Base-by-base conservation (phyloP, 805 yeast genomes). In the Candida pseudofarinosa region DNA sequence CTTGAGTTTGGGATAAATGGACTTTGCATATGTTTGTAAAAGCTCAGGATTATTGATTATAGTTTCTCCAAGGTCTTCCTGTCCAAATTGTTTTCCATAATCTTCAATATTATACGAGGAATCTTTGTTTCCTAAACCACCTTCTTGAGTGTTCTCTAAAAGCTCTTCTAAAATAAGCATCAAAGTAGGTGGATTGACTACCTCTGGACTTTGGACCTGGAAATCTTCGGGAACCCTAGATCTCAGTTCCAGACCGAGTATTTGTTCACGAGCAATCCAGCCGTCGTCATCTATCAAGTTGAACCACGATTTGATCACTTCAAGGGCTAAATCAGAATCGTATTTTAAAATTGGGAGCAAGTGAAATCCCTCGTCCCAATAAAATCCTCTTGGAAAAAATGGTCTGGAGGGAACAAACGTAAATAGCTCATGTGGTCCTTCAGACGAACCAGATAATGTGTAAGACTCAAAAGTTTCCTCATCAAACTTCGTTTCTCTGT, bases 351-450 rank as follows among this genome's bases (percentile, higher is more conserved):
- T 68, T 5, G 95, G 95, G 33, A 90, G 69, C 46, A 91, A 69
- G 60, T 91, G 97, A 63, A 93, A 93, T 0, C 99, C 99, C 65
- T 93, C 99, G 63, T 93, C 99, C 99, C 99, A 93, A 58, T 87
- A 88, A 57, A 93, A 93, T 0, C 99, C 99, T 49, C 99, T 76
- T 3, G 99, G 98, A 63, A 93, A 93, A 56, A 87, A 88, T 0
- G 96, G 88, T 40, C 99, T 74, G 38, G 96, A 87, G 2, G 99
- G 99, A 28, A 88, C 93, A 17, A 88, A 73, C 0, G 93, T 77
- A 54, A 89, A 87, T 38, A 93, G 65, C 49, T 83, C 87, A 46
- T 68, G 64, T 1, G 96, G 96, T 0, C 90, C 93, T 55, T 87
- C 96, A 12, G 70, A 63, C n/a, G 56, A 45, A 0, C 90, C 88